Conservation (phyloP, 1,284 basidiomycete genomes). For the Rhodotorula glutinis region DNA sequence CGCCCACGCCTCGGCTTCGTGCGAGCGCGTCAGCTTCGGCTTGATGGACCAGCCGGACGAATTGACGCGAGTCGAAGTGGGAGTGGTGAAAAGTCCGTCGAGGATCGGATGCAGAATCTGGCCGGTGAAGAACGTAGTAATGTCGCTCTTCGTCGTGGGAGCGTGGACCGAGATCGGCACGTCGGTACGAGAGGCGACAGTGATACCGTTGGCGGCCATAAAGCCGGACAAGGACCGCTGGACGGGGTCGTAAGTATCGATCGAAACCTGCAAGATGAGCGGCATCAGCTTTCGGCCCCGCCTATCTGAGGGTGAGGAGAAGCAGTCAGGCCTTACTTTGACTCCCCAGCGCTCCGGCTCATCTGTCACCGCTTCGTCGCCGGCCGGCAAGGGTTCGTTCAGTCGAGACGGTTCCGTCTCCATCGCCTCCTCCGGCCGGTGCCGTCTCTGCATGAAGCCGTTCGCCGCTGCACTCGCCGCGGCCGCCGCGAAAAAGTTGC, state of each 20-base stretch:
- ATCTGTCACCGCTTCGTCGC: not conserved
- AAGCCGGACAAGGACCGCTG: slow-evolving; percentile 14
- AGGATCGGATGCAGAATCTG: slow-evolving; percentile 24
- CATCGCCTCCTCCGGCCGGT: not conserved
- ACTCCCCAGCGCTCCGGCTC: slow-evolving; percentile 33
- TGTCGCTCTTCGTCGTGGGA: not conserved
- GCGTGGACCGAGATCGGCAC: not conserved
- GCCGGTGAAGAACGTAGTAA: slow-evolving; percentile 33
- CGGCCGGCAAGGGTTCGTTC: not conserved
- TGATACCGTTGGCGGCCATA: slow-evolving; percentile 33
- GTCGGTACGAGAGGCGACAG: not conserved
- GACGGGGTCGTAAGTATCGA: slow-evolving; percentile 16
- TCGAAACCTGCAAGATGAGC: slow-evolving; percentile 20
- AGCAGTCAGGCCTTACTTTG: slow-evolving; percentile 8
- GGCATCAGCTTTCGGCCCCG: not conserved
- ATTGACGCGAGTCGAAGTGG: not conserved
- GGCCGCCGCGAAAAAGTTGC: too few relatives aligned
- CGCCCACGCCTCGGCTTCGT: slow-evolving; percentile 31
- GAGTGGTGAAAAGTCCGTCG: slow-evolving; percentile 21
- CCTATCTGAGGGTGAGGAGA: not conserved
- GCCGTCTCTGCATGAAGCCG: not conserved
- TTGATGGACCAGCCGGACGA: not conserved
- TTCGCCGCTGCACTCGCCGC: not conserved
- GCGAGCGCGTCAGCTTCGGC: slow-evolving; percentile 9
- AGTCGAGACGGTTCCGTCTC: too few relatives aligned